A percentile compares a stretch with the other conserved stretches of the same genome.
Evolutionary conservation across 352 stramenopile genomes (phyloP).

Genomic region (Phytophthora podocarpi): DNA sequence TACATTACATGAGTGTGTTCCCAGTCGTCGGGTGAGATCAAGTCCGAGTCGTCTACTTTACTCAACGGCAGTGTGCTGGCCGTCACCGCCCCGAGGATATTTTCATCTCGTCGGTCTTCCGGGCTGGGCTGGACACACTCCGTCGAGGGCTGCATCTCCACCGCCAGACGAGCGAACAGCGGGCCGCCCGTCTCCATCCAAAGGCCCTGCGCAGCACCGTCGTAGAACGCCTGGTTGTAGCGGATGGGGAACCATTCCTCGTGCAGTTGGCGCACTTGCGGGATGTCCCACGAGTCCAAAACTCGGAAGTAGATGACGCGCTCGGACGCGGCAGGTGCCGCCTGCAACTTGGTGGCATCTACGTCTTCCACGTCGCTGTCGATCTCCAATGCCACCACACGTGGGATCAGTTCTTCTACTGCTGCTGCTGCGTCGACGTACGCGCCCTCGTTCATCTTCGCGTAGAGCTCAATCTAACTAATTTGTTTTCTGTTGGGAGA

Average conservation of each 20-base stretch:
- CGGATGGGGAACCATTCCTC: constrained; percentile 97
- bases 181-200: constrained; percentile 89
- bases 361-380: constrained; percentile 13
- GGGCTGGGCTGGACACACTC: constrained; percentile 13
- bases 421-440: constrained; percentile 4
- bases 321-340: constrained; percentile 14
- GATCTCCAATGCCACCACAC: constrained; percentile 31
- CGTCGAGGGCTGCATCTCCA: constrained; percentile 44
- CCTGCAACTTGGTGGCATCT: constrained; percentile 6
- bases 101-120: constrained; percentile 22
- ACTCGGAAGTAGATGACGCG: constrained; percentile 73
- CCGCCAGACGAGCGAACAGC: constrained; percentile 91
- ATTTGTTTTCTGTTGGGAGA: no score
- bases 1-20: constrained; percentile 93
- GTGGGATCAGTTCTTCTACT: constrained; percentile 16
- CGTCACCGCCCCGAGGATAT: constrained; percentile 91
- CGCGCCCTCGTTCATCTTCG: constrained; percentile 11
- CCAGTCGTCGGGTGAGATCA: constrained; percentile 60
- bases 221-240: constrained; percentile 97
- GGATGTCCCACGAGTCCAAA: constrained; percentile 84
- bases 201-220: constrained; percentile 82
- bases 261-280: constrained; percentile 92
- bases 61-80: constrained; percentile 85
- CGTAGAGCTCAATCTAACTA: background rate
- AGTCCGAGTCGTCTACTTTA: constrained; percentile 65